Base-by-base conservation (phyloP, 2,329 filamentous ascomycete genomes). In the Exophiala xenobiotica region DNA sequence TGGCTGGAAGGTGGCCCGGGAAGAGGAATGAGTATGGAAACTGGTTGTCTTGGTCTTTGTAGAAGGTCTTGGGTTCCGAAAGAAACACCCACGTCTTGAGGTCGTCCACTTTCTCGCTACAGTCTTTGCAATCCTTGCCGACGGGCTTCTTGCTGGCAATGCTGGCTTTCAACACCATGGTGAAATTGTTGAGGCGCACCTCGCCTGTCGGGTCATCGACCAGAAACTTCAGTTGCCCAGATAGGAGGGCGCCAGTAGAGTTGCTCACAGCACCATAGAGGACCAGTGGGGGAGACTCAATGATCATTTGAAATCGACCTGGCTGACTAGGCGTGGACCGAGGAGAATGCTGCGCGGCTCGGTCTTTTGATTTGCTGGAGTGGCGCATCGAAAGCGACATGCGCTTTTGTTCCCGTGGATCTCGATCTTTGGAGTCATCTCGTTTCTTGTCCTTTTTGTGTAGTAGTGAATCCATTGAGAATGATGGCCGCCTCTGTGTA, bases 11-110 rank as follows among this genome's bases (percentile, higher is more conserved):
- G 64, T 92, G 80, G 16, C 93, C 93, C 1, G 85, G 83, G 38
- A 99, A 80, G 45, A 96, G 78, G 61, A 90, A 86, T 62, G 90
- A 95, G 70, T 96, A 96, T 42, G 93, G 92, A 67, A 91, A 95
- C 39, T 82, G 78, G 68, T 96, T 90, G 43, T 78, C 72, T 54
- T 86, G 85, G 44, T 70, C 70, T 37, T 69, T 63, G 26, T 59
- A 54, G 60, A 78, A 72, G 2, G 64, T 63, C 12, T 73, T 68
- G 8, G 74, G 62, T 51, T 80, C 76, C 14, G 78, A 79, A 51
- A 95, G 72, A 63, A 97, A 87, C 24, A 81, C 80, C 90, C 90
- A 96, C 46, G 78, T 82, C 68, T 86, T 85, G 56, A 97, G 71
- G 66, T 90, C 83, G 27, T 83, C 89, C 52, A 78, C 79, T 65